Evolutionary conservation across 305 asterid species (phyloP), one percentile per base, ranked within the genome.

Genomic region (Fraxinus sp.): DNA sequence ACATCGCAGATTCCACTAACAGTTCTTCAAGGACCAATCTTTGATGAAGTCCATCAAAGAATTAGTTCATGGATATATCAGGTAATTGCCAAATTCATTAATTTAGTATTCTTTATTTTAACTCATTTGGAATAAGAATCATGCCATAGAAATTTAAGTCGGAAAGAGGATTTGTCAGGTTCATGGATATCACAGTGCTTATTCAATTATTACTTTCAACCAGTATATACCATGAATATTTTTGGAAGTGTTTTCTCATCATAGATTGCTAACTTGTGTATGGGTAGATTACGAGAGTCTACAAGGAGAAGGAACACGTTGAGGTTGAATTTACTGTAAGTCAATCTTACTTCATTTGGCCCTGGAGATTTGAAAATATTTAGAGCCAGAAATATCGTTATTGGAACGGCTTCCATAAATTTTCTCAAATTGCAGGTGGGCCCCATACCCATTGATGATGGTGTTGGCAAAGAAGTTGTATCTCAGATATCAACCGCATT

Each of bases 301-400:
- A 87, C 97, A 97, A 92, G 90, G 97, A 91, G 66, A 91, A 90
- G 91, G 97, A 92, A 88, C 98, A 97, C 83, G 95, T 87, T 43
- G 98, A 97, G 87, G 83, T 93, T 77, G 99, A 97, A 85, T 97
- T 92, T 87, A 89, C 82, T 81, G 98, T 97, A 90, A 92, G 93
- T 83, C 52, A 1, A 72, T 66, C 84, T 37, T 74, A 30, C 82
- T 22, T 79, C 36, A 52, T 39, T 39, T 79, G 70, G 35, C 20
- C 37, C 13, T 32, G 43, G 46, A 72, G 11, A 33, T 33, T 72
- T 14, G 46, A n/a, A 70, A 72, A 72, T 33, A 72, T 7, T 33
- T 66, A 24, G n/a, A 52, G 72, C 20, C 10, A 62, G 59, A 36
- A 70, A 84, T 16, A 59, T 41, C 75, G 49, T 79, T 72, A 43